Evolutionary conservation across 2,329 filamentous ascomycete genomes (phyloP).

Genomic region (Curvularia hawaiiensis): DNA sequence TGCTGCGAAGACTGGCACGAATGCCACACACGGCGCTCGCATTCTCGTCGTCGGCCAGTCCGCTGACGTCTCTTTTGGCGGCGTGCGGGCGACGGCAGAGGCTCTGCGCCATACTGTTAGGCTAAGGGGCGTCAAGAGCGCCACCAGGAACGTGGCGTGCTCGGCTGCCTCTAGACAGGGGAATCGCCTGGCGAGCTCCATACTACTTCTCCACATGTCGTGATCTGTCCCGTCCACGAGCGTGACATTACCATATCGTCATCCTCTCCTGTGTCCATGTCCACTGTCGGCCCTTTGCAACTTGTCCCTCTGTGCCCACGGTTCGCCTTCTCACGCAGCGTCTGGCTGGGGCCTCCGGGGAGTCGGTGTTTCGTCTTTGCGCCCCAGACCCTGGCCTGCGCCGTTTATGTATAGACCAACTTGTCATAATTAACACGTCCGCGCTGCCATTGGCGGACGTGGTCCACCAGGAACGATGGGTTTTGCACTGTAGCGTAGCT

Average conservation of each 20-base stretch:
- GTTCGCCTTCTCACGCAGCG: not conserved
- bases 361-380: conserved; percentile 11
- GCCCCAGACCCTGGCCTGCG: not conserved
- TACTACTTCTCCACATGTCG: conserved; percentile 2
- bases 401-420: not conserved
- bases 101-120: conserved; percentile 12
- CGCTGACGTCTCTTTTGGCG: not conserved
- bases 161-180: conserved; percentile 1
- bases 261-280: conserved; percentile 4
- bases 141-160: conserved; percentile 7
- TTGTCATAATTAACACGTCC: not conserved
- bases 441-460: not conserved
- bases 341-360: not conserved
- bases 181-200: not conserved
- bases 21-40: too few species aligned
- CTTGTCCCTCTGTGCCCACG: not conserved
- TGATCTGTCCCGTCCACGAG: not conserved
- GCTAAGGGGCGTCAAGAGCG: not conserved
- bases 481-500: conserved; percentile 22
- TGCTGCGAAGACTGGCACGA: not conserved
- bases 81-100: conserved; percentile 4
- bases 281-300: not conserved
- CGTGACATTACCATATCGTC: not conserved
- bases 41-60: not conserved
- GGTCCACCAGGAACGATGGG: conserved; percentile 19